A percentile compares a stretch with the other conserved stretches of the same genome.
Evolutionary conservation across 2,329 filamentous ascomycete genomes (phyloP).

Genomic region (Purpureocillium takamizusanense): DNA sequence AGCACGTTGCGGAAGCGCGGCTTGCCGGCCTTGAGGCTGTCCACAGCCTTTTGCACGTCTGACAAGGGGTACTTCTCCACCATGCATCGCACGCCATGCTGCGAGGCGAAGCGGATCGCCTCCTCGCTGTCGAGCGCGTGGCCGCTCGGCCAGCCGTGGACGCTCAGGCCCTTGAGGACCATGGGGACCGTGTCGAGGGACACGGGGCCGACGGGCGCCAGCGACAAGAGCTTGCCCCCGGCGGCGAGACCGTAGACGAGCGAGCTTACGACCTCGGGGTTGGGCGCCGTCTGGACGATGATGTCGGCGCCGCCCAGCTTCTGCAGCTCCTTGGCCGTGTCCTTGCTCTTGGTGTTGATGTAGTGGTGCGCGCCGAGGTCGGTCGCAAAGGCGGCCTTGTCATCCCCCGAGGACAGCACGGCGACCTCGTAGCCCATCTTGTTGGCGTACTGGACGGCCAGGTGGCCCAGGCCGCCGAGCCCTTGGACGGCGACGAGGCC

Average conservation of each 20-base stretch:
- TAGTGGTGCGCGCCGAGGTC: slow-evolving; percentile 34
- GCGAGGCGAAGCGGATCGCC: slow-evolving; percentile 55
- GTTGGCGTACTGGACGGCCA: slow-evolving; percentile 66
- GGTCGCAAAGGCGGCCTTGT: slow-evolving; percentile 59
- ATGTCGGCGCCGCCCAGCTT: slow-evolving; percentile 53
- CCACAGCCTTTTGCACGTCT: slow-evolving; percentile 35
- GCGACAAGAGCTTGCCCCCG: slow-evolving; percentile 49
- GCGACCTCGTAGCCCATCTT: slow-evolving; percentile 70
- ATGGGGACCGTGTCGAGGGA: slow-evolving; percentile 32
- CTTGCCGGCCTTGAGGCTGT: slow-evolving; percentile 29
- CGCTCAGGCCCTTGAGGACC: slow-evolving; percentile 42
- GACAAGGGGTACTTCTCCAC: slow-evolving; percentile 55
- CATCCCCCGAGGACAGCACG: slow-evolving; percentile 56
- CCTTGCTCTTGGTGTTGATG: slow-evolving; percentile 41
- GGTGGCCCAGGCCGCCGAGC: slow-evolving; percentile 66
- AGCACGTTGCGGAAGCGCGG: slow-evolving; percentile 37
- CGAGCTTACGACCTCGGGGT: slow-evolving; percentile 41
- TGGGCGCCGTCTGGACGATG: slow-evolving; percentile 56
- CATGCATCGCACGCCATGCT: slow-evolving; percentile 55
- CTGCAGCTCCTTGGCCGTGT: slow-evolving; percentile 37
- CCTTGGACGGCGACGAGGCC: slow-evolving; percentile 54
- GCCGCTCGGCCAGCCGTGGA: slow-evolving; percentile 57
- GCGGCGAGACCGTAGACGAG: slow-evolving; percentile 44
- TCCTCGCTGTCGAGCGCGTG: slow-evolving; percentile 55
- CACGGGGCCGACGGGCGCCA: slow-evolving; percentile 41